These are phyloP conservation scores for Musa schizocarpa DNA, from an alignment of 176 grass and related monocot genomes.

Conservation along the genomic window DNA sequence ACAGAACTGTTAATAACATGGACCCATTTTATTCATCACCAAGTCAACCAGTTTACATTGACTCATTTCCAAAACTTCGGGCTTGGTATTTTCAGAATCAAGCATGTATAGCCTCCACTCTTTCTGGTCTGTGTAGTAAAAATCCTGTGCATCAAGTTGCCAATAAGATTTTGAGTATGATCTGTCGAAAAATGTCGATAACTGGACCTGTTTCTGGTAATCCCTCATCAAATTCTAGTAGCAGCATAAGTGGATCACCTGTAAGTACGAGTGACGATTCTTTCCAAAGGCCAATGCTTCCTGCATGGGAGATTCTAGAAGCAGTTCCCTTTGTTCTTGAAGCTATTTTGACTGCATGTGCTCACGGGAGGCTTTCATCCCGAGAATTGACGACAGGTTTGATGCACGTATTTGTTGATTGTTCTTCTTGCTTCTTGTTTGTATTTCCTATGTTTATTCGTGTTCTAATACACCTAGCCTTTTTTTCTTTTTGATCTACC, in stretches of 20 bases:
- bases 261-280: constrained; percentile 54
- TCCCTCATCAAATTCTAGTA: constrained; percentile 61
- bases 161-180: constrained; percentile 95
- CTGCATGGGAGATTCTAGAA: constrained; percentile 97
- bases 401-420: constrained; percentile 1
- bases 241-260: constrained; percentile 64
- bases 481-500: not conserved
- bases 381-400: constrained; percentile 88
- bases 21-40: constrained; percentile 33
- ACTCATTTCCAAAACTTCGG: constrained; percentile 87
- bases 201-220: constrained; percentile 36
- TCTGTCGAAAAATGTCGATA: constrained; percentile 77
- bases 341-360: constrained; percentile 93
- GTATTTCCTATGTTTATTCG: not conserved
- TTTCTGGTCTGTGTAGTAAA: constrained; percentile 80
- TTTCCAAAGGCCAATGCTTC: constrained; percentile 58
- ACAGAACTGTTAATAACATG: constrained; percentile 22
- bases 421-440: not conserved
- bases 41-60: constrained; percentile 66
- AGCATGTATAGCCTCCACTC: constrained; percentile 90
- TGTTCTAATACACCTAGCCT: not conserved
- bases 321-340: constrained; percentile 97
- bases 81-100: constrained; percentile 95
- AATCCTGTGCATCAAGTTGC: constrained; percentile 88
- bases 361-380: constrained; percentile 80